Evolutionary conservation across 768 basidiomycete species (phyloP).

Genomic region (Boletus subcaerulescens): DNA sequence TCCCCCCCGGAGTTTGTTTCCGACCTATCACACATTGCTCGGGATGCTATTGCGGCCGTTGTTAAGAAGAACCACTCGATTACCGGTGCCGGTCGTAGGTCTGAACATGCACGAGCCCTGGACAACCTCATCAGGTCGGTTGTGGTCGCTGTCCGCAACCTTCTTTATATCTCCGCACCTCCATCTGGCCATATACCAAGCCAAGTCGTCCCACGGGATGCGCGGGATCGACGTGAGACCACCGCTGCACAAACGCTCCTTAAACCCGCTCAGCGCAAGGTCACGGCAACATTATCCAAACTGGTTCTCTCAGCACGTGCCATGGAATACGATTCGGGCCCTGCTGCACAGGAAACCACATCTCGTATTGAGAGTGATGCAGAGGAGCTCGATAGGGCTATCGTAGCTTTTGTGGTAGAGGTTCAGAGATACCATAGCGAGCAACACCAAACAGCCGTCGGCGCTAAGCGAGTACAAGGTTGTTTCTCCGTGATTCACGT

Average conservation of each 20-base stretch:
- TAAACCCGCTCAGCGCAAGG: constrained; percentile 79
- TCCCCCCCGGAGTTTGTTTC: constrained; percentile 56
- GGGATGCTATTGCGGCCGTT: constrained; percentile 60
- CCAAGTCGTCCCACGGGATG: constrained; percentile 49
- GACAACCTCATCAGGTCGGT: constrained; percentile 60
- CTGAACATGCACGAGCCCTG: constrained; percentile 56
- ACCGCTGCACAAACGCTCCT: constrained; percentile 55
- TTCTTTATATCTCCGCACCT: constrained; percentile 65
- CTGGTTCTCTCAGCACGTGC: constrained; percentile 90
- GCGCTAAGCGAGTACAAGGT: constrained; percentile 56
- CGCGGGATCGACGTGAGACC: constrained; percentile 42
- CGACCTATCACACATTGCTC: constrained; percentile 57
- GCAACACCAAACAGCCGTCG: constrained; percentile 19
- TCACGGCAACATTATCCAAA: constrained; percentile 86
- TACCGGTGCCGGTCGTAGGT: constrained; percentile 40
- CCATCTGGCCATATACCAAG: constrained; percentile 60
- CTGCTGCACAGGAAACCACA: constrained; percentile 57
- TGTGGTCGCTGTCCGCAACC: constrained; percentile 71
- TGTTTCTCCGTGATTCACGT: constrained; percentile 60
- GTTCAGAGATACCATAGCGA: constrained; percentile 56
- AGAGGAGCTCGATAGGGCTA: constrained; percentile 69
- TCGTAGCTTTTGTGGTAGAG: constrained; percentile 64
- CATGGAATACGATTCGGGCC: constrained; percentile 75
- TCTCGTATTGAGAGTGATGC: constrained; percentile 74
- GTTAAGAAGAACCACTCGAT: constrained; percentile 54